Conservation (phyloP, 2,329 filamentous ascomycete species). For the Macroventuria anomochaeta region DNA sequence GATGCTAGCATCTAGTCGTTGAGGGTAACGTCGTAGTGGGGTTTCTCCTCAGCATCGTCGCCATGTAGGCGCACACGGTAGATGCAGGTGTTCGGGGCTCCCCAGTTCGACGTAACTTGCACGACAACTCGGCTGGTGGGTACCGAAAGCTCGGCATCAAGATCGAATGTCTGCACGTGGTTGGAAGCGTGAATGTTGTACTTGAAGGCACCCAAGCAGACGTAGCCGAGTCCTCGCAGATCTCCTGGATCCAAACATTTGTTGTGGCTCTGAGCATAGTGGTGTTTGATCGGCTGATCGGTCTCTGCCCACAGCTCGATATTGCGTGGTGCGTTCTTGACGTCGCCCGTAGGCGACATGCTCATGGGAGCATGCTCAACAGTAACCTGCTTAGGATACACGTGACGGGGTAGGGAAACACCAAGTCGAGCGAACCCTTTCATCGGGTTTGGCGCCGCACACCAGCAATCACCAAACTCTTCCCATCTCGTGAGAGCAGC, state of each 20-base stretch:
- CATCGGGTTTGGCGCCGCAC: conserved; percentile 60
- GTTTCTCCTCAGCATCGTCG: conserved; percentile 28
- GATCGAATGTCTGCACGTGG: conserved; percentile 51
- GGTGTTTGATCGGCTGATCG: conserved; percentile 28
- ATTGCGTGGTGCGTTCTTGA: conserved; percentile 50
- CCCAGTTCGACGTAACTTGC: conserved; percentile 54
- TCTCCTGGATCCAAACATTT: conserved; percentile 22
- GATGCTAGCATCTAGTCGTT: conserved; percentile 22
- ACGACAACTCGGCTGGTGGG: conserved; percentile 48
- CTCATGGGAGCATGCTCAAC: conserved; percentile 55
- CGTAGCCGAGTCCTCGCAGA: conserved; percentile 32
- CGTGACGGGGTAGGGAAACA: conserved; percentile 53
- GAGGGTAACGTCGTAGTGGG: conserved; percentile 27
- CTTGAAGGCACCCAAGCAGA: conserved; percentile 50
- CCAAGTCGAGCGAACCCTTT: conserved; percentile 68
- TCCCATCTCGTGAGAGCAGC: conserved; percentile 73
- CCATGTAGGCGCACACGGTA: conserved; percentile 56
- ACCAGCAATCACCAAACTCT: conserved; percentile 89
- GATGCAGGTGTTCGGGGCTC: conserved; percentile 53
- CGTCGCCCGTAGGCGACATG: conserved; percentile 47
- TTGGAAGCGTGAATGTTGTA: conserved; percentile 53
- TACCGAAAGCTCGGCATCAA: conserved; percentile 39
- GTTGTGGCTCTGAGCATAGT: conserved; percentile 26
- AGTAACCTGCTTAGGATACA: conserved; percentile 51
- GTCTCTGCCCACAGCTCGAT: conserved; percentile 56